Base-by-base conservation (phyloP, 495 filamentous ascomycete species). In the Entonaema liquescens region DNA sequence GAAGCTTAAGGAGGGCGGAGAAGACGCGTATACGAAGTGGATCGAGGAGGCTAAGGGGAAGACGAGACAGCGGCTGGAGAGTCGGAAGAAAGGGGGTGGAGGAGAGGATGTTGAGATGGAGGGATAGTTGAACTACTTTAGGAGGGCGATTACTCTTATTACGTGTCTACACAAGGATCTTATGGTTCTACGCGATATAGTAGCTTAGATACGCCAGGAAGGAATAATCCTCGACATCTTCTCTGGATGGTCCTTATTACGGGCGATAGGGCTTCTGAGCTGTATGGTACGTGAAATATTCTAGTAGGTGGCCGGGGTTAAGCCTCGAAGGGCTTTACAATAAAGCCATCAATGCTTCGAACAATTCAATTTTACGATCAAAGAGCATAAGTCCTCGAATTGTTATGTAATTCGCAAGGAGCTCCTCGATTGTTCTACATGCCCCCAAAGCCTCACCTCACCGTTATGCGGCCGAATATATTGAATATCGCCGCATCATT, bases 21-120 rank as follows among this genome's bases (percentile, higher is more conserved):
- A 87, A 23, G 88, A 81, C n/a, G 86, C 81, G 50, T 96, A 93
- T 78, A 83, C 88, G 5, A 83, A 87, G 76, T 97, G 93, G 96
- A 83, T 97, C n/a, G 89, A 89, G 63, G 86, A 86, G 12, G 92
- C 89, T 15, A 91, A 89, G 83, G 80, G 81, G 69, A 91, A 89
- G 83, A 92, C 91, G 35, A 85, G 84, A 79, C 87, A 85, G 78
- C 85, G 91, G 74, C 80, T 89, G 62, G 90, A 91, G 65, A 76
- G 79, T 58, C 73, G 79, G 3, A 79, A 77, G 74, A 82, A 79
- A 65, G 81, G 77, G 0, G 81, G 75, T 3, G 79, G 75, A 1
- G 79, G 73, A 5, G 79, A 76, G 50, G 81, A 85, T 71, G 73
- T 83, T 1, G 82, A 81, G 59, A 84, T 83, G 81, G 76, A 74